Conservation (phyloP, 1,284 basidiomycete species). For the Termitomyces sp. region DNA sequence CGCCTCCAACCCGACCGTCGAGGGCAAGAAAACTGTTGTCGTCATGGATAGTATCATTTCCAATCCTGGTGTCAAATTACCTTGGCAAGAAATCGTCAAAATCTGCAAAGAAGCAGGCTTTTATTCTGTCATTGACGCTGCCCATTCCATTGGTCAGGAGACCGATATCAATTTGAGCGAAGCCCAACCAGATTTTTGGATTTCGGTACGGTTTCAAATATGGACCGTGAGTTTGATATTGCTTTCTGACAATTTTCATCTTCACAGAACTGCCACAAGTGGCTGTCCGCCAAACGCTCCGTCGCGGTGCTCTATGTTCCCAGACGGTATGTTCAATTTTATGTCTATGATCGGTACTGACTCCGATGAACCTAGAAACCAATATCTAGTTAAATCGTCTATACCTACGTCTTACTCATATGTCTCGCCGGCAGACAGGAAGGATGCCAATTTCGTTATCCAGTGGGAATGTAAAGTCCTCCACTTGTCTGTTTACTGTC, state of each 20-base stretch:
- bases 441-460: conserved; percentile 42
- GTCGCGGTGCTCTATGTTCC: conserved; percentile 78
- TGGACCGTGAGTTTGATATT: not conserved
- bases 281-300: conserved; percentile 72
- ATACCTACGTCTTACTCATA: conserved; percentile 73
- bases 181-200: conserved; percentile 73
- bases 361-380: conserved; percentile 51
- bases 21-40: conserved; percentile 52
- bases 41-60: conserved; percentile 75
- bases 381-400: conserved; percentile 68
- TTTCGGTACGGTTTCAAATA: conserved; percentile 46
- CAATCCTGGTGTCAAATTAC: conserved; percentile 66
- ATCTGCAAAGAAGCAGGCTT: conserved; percentile 68
- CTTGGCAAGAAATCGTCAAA: conserved; percentile 75
- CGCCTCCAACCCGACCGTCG: conserved; percentile 21
- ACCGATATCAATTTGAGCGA: conserved; percentile 54
- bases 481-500: not conserved
- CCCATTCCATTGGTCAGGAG: conserved; percentile 77
- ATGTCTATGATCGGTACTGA: not conserved
- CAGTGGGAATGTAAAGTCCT: conserved; percentile 54
- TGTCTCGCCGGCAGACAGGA: conserved; percentile 33
- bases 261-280: conserved; percentile 76
- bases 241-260: not conserved
- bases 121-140: conserved; percentile 75
- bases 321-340: conserved; percentile 41